These are phyloP conservation scores for Acer negundo DNA, from an alignment of 345 rosid species.

Conservation along the genomic window DNA sequence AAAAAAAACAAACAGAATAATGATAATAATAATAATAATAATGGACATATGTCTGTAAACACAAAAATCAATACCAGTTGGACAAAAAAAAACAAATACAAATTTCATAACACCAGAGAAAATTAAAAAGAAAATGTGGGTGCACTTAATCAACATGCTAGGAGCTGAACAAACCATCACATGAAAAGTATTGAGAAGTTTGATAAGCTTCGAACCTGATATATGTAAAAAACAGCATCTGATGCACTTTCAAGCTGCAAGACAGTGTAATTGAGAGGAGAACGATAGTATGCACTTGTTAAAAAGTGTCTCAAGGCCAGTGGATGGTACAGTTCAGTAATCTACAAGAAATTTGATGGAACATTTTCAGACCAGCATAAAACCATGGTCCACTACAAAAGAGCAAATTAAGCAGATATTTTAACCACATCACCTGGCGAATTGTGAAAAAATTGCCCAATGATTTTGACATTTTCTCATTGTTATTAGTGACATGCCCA, in stretches of 20 bases:
- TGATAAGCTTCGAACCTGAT: slow-evolving; percentile 58
- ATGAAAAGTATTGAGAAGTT: background rate
- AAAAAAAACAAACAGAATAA: background rate
- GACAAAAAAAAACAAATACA: background rate
- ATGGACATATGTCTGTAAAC: background rate
- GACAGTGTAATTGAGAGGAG: slow-evolving; percentile 71
- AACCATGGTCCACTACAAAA: background rate
- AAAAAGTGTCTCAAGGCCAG: slow-evolving; percentile 80
- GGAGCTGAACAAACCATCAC: background rate
- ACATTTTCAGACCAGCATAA: slow-evolving; percentile 3
- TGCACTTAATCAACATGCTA: background rate
- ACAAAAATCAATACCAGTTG: background rate
- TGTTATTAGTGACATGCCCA: slow-evolving; percentile 83
- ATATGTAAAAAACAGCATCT: slow-evolving; percentile 69
- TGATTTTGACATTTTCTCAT: slow-evolving; percentile 89
- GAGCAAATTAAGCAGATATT: slow-evolving; percentile 6
- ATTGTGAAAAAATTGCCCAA: slow-evolving; percentile 70
- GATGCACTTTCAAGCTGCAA: slow-evolving; percentile 77
- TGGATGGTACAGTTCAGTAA: slow-evolving; percentile 72
- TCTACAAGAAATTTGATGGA: slow-evolving; percentile 38
- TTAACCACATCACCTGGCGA: slow-evolving; percentile 49
- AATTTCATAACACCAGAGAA: background rate
- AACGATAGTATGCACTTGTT: slow-evolving; percentile 82
- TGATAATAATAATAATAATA: background rate
- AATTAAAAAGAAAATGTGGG: background rate